Evolutionary conservation across 2,329 filamentous ascomycete genomes (phyloP).

Genomic region (Plenodomus biglobosus): DNA sequence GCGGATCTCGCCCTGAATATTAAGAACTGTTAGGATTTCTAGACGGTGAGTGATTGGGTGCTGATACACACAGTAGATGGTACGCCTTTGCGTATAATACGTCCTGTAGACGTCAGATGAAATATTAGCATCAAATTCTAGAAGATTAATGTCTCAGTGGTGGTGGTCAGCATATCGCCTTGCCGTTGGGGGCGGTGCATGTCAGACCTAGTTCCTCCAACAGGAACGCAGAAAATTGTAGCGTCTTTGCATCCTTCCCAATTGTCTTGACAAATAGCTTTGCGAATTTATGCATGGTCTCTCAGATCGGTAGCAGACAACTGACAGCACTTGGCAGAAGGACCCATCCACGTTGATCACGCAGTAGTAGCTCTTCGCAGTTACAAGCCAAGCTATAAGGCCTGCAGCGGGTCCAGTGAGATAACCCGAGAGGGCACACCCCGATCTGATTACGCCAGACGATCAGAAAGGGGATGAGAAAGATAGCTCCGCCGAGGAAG

Average conservation of each 20-base stretch:
- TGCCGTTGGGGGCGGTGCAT: background rate
- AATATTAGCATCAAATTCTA: background rate
- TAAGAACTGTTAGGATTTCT: background rate
- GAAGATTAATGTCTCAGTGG: background rate
- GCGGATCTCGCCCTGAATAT: background rate
- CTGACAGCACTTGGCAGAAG: constrained; percentile 46
- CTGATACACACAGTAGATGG: no score
- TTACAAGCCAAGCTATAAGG: constrained; percentile 43
- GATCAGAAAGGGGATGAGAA: constrained; percentile 44
- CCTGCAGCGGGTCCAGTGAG: constrained; percentile 39
- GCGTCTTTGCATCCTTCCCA: constrained; percentile 4
- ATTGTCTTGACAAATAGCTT: constrained; percentile 16
- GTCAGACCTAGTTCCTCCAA: background rate
- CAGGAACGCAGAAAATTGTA: background rate
- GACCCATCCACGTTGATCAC: constrained; percentile 47
- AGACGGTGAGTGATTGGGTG: no score
- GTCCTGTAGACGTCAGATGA: no score
- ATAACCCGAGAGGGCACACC: constrained; percentile 37
- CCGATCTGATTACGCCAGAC: constrained; percentile 41
- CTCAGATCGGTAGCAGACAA: constrained; percentile 47
- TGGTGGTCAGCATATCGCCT: background rate
- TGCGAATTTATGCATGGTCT: constrained; percentile 42
- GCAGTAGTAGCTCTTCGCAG: constrained; percentile 42
- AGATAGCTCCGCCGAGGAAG: constrained; percentile 48
- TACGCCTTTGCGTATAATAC: no score